Evolutionary conservation across 2,329 filamentous ascomycete genomes (phyloP), one percentile per base, ranked within the genome.

Genomic region (Trichoderma atrobrunneum): DNA sequence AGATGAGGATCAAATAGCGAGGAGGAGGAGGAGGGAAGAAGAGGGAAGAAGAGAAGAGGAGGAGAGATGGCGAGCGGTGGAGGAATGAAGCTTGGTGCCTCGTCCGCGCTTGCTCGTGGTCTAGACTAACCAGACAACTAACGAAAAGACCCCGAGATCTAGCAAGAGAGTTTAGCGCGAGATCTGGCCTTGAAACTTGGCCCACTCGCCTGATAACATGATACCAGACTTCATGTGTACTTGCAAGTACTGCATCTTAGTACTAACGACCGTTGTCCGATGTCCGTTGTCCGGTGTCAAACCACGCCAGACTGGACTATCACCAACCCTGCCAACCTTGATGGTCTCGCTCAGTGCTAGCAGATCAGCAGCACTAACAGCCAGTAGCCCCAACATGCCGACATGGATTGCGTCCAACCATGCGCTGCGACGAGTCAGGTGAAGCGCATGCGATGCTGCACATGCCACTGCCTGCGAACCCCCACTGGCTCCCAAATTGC

Each of bases 361-460:
- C 43, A 3, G 43, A 51, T 51, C 39, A 43, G 39, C 39, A 2
- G 2, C 39, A 51, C 43, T 21, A 51, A 21, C 43, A 12, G 43
- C 43, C 43, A 51, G 43, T 21, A 51, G 43, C 43, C n/a, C 43
- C 43, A 51, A 51, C 43, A 5, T 5, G 43, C 18, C 39, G 43
- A 51, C 43, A 51, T 32, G 56, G 56, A 32, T 18, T 28, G 56
- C 26, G 1, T 51, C 56, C 56, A 59, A 59, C 56, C 28, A 59
- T n/a, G 16, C 26, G 16, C 8, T 7, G 30, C 62, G 24, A n/a
- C 65, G 54, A 69, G 65, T 69, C 65, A 69, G 65, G 34, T 69
- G 65, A 69, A 60, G 65, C 54, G 24, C 26, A 28, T 11, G 18
- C 14, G 65, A 59, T 69, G 54, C 65, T 51, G 65, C 65, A 69